Evolutionary conservation across 2,329 filamentous ascomycete species (phyloP).

Genomic region (Rhexocercosporidium sp.): DNA sequence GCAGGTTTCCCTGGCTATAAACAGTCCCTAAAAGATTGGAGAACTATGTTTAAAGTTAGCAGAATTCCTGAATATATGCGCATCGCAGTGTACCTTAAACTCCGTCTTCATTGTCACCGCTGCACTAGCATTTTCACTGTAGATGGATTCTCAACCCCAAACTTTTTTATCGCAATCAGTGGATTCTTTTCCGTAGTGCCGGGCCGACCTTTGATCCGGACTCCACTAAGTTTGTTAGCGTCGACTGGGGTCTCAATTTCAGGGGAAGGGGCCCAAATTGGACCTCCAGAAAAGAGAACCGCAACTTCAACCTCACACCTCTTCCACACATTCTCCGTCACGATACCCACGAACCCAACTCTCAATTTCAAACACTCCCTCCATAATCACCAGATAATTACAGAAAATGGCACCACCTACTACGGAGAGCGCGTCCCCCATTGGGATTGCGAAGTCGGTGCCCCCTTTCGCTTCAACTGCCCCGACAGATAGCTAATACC

Average conservation of each 20-base stretch:
- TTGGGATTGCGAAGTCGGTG: constrained; percentile 69
- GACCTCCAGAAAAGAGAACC: constrained; percentile 15
- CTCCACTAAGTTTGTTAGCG: neutral
- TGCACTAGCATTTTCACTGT: constrained; percentile 33
- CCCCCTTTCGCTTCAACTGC: constrained; percentile 24
- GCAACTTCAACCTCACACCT: neutral
- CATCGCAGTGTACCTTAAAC: constrained; percentile 74
- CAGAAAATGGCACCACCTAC: constrained; percentile 59
- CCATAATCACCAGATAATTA: constrained; percentile 3
- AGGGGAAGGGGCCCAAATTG: constrained; percentile 24
- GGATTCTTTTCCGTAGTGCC: constrained; percentile 10
- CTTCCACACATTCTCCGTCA: neutral
- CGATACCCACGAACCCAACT: constrained; percentile 2
- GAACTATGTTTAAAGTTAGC: constrained; percentile 65
- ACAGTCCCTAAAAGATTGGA: constrained; percentile 98
- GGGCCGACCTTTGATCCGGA: constrained; percentile 12
- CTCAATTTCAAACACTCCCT: neutral
- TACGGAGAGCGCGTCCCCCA: constrained; percentile 67
- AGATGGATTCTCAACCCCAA: constrained; percentile 12
- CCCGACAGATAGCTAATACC: constrained; percentile 42
- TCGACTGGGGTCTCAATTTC: constrained; percentile 19
- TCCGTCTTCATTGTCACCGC: constrained; percentile 89
- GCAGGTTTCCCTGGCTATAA: constrained; percentile 95
- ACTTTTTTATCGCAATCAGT: constrained; percentile 28
- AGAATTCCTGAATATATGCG: neutral